A percentile compares a stretch with the other conserved stretches of the same genome.
Evolutionary conservation across 2,329 filamentous ascomycete genomes (phyloP).

Genomic region (Hyphodiscus sp.): DNA sequence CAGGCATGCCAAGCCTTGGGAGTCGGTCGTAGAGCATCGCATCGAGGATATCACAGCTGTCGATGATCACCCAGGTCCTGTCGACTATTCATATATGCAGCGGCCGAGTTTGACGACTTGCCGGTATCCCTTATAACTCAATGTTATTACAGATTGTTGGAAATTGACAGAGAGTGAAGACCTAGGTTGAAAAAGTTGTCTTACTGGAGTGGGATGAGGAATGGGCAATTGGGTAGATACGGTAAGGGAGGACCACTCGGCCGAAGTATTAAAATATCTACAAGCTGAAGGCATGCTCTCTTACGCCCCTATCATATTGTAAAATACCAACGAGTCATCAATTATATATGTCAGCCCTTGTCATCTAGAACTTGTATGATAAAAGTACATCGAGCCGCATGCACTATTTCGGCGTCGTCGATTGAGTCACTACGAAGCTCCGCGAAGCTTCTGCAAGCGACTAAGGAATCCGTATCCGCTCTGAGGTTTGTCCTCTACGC

Average conservation of each 20-base stretch:
- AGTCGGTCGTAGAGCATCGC: not conserved
- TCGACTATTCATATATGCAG: not conserved
- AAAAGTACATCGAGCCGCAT: not conserved
- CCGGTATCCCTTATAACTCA: too few relatives aligned
- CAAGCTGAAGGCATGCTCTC: not conserved
- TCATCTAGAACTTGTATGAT: not conserved
- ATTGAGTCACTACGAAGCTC: constrained; percentile 18
- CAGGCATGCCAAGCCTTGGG: not conserved
- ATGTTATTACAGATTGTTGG: not conserved
- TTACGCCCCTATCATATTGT: not conserved
- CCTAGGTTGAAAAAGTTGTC: not conserved
- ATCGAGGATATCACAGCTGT: not conserved
- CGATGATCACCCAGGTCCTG: not conserved
- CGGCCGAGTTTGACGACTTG: too few relatives aligned
- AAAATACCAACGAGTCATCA: not conserved
- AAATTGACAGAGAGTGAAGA: not conserved
- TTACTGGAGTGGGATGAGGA: not conserved
- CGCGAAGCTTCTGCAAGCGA: constrained; percentile 31
- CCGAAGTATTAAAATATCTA: not conserved
- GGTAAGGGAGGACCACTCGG: not conserved
- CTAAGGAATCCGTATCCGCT: constrained; percentile 31
- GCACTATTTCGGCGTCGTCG: too few relatives aligned
- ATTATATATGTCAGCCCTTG: not conserved
- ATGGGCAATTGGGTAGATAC: not conserved
- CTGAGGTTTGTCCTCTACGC: constrained; percentile 18